phyloP scores from a whole-genome alignment of 176 grass and related monocot species.

The Metroxylon sagu region DNA sequence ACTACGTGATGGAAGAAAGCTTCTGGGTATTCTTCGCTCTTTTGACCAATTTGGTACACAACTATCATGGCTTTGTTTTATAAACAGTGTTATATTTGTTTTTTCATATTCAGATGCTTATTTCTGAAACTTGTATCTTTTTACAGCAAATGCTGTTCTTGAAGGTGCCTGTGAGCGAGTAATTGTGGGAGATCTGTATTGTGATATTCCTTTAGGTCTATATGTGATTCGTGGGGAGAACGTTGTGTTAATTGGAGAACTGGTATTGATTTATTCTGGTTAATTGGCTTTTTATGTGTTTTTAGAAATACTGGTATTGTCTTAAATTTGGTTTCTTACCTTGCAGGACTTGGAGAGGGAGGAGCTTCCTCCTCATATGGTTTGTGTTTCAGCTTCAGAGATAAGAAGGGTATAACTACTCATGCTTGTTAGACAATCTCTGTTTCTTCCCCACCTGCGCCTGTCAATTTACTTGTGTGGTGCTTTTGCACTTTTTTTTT shows the following conservation, averaged over 20 bases:
- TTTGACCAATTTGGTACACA: conserved; percentile 92
- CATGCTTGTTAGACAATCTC: conserved; percentile 3
- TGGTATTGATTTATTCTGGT: conserved; percentile 40
- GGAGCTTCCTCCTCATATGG: conserved; percentile 87
- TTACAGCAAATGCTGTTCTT: conserved; percentile 91
- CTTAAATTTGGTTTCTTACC: conserved; percentile 3
- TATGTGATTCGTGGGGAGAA: conserved; percentile 98
- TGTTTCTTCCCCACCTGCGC: conserved; percentile 12
- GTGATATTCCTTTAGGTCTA: conserved; percentile 83
- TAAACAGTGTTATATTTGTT: conserved; percentile 5
- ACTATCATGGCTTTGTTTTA: background rate
- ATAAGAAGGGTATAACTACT: conserved; percentile 73
- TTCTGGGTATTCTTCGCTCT: conserved; percentile 89
- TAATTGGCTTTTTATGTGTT: background rate
- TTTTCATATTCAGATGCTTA: background rate
- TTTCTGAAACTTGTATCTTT: background rate
- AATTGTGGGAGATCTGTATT: conserved; percentile 90
- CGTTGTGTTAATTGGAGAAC: conserved; percentile 95
- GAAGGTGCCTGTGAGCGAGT: conserved; percentile 91
- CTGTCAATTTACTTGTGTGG: too few species aligned
- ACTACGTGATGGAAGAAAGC: conserved; percentile 86
- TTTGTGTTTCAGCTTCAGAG: conserved; percentile 68
- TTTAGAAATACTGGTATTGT: background rate
- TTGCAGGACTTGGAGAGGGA: conserved; percentile 77
- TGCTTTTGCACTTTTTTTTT: too few species aligned